Evolutionary conservation across 495 filamentous ascomycete species (phyloP), one percentile per base, ranked within the genome.

Genomic region (Platismatia glauca): DNA sequence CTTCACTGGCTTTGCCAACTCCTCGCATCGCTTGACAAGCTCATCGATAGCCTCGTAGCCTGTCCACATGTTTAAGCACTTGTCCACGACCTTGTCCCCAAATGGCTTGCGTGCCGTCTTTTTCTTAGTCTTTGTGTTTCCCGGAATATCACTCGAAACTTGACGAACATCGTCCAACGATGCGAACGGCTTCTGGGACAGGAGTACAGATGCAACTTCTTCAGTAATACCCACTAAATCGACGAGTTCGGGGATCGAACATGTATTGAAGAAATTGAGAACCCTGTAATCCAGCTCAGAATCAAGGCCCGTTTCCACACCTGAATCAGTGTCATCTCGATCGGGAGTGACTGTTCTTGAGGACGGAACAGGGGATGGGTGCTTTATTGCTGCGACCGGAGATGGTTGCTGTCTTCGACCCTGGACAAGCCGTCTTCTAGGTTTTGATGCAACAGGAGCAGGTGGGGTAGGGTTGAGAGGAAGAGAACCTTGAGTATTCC

Each of bases 251-350:
- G 85, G 78, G 20, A 78, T 74, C 4, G 82, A 79, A 73, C 89
- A 94, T 1, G 79, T 85, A 70, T 98, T 97, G 74, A 98, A 84
- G 71, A 90, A 95, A 0, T 83, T 79, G 22, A 97, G 75, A 1
- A 96, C 83, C 56, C 81, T 82, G 8, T 60, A 61, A 29, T 87
- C 82, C 43, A 84, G 62, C 34, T 75, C 73, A 34, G 72, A 67
- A 50, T 74, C 74, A 20, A 72, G 73, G 22, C 74, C 76, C 58
- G 74, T 69, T 35, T 74, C 77, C 7, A 76, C 68, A 33, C 77
- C 81, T 43, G 82, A 82, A 63, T 85, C 83, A 1, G 79, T 81
- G 65, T 86, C 84, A 4, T 84, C 83, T 13, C 71, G 71, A 71
- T 77, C 37, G 66, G 69, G 58, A 24, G 69, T 57, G 33, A 61